phyloP scores from a whole-genome alignment of 1,284 basidiomycete species.

The Flammula alnicola region DNA sequence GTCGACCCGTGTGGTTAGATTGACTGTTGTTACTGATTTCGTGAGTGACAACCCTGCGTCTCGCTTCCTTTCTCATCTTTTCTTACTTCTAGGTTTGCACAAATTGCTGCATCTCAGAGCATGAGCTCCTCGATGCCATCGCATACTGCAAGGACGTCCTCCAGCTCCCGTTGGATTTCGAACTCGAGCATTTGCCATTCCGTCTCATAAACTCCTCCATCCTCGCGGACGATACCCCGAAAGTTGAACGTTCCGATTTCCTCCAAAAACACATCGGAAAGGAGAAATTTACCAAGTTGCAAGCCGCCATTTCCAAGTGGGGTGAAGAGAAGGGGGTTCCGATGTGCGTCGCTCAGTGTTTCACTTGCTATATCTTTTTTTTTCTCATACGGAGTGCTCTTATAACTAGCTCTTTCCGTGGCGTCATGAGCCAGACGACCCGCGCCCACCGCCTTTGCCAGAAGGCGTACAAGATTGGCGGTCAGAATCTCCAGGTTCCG shows the following conservation, averaged over 20 bases:
- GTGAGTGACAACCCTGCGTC: slow-evolving; percentile 42
- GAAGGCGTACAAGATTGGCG: slow-evolving; percentile 72
- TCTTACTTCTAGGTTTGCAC: slow-evolving; percentile 64
- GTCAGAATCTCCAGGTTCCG: slow-evolving; percentile 63
- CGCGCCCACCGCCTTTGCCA: slow-evolving; percentile 74
- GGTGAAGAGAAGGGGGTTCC: slow-evolving; percentile 61
- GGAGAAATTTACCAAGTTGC: slow-evolving; percentile 55
- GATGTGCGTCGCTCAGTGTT: slow-evolving; percentile 48
- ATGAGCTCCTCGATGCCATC: slow-evolving; percentile 72
- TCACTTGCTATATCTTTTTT: slow-evolving; percentile 5
- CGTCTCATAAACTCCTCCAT: slow-evolving; percentile 56
- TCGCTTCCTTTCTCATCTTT: background rate
- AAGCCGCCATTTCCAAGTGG: slow-evolving; percentile 58
- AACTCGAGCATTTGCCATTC: slow-evolving; percentile 79
- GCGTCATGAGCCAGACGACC: slow-evolving; percentile 67
- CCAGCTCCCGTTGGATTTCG: slow-evolving; percentile 65
- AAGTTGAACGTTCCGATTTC: slow-evolving; percentile 53
- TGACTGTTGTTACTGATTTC: slow-evolving; percentile 75
- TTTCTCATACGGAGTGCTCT: slow-evolving; percentile 2
- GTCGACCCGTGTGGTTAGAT: slow-evolving; percentile 56
- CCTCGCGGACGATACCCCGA: slow-evolving; percentile 47
- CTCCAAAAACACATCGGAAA: slow-evolving; percentile 61
- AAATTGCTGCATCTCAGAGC: slow-evolving; percentile 77
- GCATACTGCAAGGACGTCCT: slow-evolving; percentile 62
- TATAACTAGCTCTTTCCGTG: slow-evolving; percentile 53